Base-by-base conservation (phyloP, 192 early-diverging fungal species). In the Hyaloraphidium curvatum region DNA sequence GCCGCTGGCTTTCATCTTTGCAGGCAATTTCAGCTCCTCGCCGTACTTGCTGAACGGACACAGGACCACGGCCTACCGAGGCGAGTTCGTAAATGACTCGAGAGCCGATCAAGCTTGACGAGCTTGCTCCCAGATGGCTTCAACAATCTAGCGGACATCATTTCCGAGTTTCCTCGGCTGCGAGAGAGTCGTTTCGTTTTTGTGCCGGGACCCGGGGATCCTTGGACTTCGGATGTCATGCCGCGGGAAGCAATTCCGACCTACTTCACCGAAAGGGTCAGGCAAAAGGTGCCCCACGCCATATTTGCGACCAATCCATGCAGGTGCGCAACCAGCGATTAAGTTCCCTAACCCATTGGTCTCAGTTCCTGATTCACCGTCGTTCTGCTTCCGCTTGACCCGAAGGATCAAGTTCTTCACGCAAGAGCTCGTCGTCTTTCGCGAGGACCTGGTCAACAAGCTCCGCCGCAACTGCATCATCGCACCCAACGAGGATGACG, bases 341-440 rank as follows among this genome's bases (percentile, higher is more conserved):
- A 21, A 21, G n/a, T n/a, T n/a, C n/a, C n/a, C n/a, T n/a, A n/a
- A n/a, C n/a, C n/a, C n/a, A n/a, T n/a, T n/a, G n/a, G n/a, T n/a
- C n/a, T n/a, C n/a, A n/a, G n/a, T n/a, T n/a, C n/a, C n/a, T n/a
- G n/a, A n/a, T n/a, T n/a, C n/a, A n/a, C n/a, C n/a, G n/a, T n/a
- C n/a, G 28, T 26, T 39, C 2, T 68, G 14, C 33, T n/a, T 39
- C 40, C 52, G 2, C 43, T 28, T 63, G 9, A 9, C 40, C n/a
- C 13, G 31, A 58, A 80, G 84, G 28, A 87, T 95, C 60, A 79
- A 81, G 52, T 92, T 88, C 56, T 90, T 82, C 59, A 83, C 80
- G 2, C 86, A 89, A 51, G 91, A 96, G 55, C 83, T 96, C 40
- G 77, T 92, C 1, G 69, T 96, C 21, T 91, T 84, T 55, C 76